These are phyloP conservation scores for Inga oerstediana DNA, from an alignment of 306 rosid genomes.

Conservation along the genomic window DNA sequence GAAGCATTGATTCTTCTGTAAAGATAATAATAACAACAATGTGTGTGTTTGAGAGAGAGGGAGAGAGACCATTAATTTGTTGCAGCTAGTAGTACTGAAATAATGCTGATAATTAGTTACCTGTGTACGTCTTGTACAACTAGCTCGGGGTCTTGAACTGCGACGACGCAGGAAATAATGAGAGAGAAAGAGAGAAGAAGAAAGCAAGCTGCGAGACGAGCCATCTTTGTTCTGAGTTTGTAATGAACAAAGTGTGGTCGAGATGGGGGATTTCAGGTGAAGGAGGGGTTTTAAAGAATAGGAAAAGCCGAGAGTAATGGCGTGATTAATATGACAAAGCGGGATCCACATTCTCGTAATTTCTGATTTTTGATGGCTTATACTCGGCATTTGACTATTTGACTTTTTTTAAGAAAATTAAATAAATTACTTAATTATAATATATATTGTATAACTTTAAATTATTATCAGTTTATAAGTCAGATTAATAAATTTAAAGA, in stretches of 20 bases:
- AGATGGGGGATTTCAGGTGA: constrained; percentile 8
- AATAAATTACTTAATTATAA: too few species aligned
- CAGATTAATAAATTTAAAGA: too few species aligned
- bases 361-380: constrained; percentile 22
- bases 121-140: constrained; percentile 80
- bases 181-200: constrained; percentile 40
- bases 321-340: constrained; percentile 64
- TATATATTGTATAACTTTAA: too few species aligned
- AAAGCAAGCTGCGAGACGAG: constrained; percentile 30
- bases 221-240: constrained; percentile 39
- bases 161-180: constrained; percentile 46
- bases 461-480: too few species aligned
- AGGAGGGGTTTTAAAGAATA: constrained; percentile 36
- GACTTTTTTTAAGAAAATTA: too few species aligned
- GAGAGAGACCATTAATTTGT: background rate
- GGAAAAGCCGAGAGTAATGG: constrained; percentile 86
- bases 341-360: constrained; percentile 54
- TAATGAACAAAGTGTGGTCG: background rate
- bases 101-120: constrained; percentile 32
- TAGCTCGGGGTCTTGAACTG: constrained; percentile 59
- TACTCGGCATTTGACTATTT: background rate
- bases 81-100: background rate
- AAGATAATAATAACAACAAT: background rate
- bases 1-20: constrained; percentile 75
- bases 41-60: background rate